A percentile compares a stretch with the other conserved stretches of the same genome.
Conservation (phyloP, 2,329 filamentous ascomycete genomes). For the Xylaria sp. region DNA sequence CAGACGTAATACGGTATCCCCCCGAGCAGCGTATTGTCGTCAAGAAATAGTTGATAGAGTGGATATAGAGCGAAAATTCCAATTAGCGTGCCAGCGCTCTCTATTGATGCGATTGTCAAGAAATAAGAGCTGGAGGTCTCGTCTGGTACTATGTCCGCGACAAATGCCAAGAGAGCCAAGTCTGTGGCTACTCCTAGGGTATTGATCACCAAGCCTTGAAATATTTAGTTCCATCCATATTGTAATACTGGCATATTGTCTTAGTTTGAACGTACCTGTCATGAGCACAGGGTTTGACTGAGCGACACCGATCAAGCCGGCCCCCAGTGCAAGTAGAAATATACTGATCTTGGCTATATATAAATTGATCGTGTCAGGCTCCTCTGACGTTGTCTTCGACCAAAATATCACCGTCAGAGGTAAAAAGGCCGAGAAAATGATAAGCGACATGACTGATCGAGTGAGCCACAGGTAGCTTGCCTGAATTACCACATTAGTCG, state of each 20-base stretch:
- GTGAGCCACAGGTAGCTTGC: constrained; percentile 22
- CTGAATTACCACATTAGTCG: constrained; percentile 1
- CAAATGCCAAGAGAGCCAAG: constrained; percentile 24
- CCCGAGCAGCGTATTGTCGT: constrained; percentile 14
- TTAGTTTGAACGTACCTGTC: constrained; percentile 2
- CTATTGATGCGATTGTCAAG: constrained; percentile 19
- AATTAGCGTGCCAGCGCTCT: constrained; percentile 23
- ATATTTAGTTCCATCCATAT: background rate
- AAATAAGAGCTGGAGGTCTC: constrained; percentile 19
- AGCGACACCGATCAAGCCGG: constrained; percentile 22
- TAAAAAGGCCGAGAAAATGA: constrained; percentile 15
- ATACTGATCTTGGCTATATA: constrained; percentile 7
- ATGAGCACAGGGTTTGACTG: constrained; percentile 12
- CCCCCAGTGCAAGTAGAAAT: constrained; percentile 9
- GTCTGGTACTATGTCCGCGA: constrained; percentile 10
- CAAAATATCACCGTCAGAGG: constrained; percentile 11
- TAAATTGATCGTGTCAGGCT: constrained; percentile 6
- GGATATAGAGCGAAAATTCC: constrained; percentile 25
- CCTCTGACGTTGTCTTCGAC: background rate
- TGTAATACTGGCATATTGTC: background rate
- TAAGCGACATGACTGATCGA: constrained; percentile 21
- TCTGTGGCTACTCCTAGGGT: constrained; percentile 28
- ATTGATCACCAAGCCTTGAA: constrained; percentile 23
- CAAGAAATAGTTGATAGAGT: constrained; percentile 20
- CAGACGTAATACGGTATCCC: constrained; percentile 30